Percentiles rank a stretch among this genome's conserved stretches.
Evolutionary conservation across 768 basidiomycete species (phyloP).

Genomic region (Tylopilus rubrobrunneus): DNA sequence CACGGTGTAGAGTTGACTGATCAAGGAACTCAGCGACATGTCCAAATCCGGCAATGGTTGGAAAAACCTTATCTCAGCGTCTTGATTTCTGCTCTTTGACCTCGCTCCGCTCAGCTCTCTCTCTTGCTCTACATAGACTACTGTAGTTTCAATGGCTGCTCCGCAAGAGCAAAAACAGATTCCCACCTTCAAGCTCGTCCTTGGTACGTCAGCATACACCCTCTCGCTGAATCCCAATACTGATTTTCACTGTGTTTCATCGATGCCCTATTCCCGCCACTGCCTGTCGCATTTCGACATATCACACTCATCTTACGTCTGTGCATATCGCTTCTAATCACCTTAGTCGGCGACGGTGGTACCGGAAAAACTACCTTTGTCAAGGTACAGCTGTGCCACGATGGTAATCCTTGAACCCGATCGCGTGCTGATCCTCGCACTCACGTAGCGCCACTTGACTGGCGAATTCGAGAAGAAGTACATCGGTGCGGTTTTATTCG

Average conservation of each 20-base stretch:
- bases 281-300: conserved; percentile 11
- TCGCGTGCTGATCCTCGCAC: conserved; percentile 53
- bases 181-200: conserved; percentile 98
- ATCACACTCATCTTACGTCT: background rate
- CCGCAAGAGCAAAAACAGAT: conserved; percentile 24
- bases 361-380: conserved; percentile 99
- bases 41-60: conserved; percentile 22
- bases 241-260: conserved; percentile 41
- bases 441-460: conserved; percentile 86
- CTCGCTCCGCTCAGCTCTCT: conserved; percentile 11
- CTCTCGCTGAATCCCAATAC: conserved; percentile 11
- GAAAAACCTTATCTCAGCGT: conserved; percentile 36
- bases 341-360: conserved; percentile 88
- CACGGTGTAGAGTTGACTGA: too few species aligned
- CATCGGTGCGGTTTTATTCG: conserved; percentile 62
- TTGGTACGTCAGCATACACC: conserved; percentile 56
- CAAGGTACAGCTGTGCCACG: conserved; percentile 57
- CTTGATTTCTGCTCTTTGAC: conserved; percentile 33
- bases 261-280: conserved; percentile 39
- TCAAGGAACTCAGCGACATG: conserved; percentile 11
- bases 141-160: conserved; percentile 40
- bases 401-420: conserved; percentile 30
- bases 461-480: conserved; percentile 99
- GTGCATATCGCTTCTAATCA: background rate
- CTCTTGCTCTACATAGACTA: conserved; percentile 21